A percentile compares a stretch with the other conserved stretches of the same genome.
phyloP scores from a whole-genome alignment of 441 rosid genomes.

The Syzygium syzygioides region DNA sequence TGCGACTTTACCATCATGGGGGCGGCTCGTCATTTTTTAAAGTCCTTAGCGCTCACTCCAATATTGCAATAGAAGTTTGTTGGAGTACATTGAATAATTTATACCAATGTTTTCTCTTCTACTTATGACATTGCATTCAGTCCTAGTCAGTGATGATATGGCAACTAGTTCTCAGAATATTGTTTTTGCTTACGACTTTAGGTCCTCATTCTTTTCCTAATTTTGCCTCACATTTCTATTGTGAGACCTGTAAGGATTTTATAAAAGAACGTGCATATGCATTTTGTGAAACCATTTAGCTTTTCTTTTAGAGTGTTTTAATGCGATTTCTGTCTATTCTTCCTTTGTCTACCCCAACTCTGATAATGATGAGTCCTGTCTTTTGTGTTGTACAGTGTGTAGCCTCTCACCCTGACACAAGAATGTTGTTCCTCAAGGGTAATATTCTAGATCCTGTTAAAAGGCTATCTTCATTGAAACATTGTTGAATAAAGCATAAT shows the following conservation, averaged over 20 bases:
- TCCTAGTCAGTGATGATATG: background rate
- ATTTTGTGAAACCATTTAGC: background rate
- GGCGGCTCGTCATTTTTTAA: background rate
- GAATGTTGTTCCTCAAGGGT: slow-evolving; percentile 98
- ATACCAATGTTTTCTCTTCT: background rate
- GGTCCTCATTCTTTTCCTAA: background rate
- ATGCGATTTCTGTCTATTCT: background rate
- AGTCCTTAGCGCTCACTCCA: background rate
- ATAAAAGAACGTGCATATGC: background rate
- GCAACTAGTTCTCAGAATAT: background rate
- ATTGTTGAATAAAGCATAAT: background rate
- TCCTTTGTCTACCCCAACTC: slow-evolving; percentile 4
- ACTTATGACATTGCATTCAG: background rate
- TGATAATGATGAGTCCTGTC: slow-evolving; percentile 6
- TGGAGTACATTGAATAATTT: background rate
- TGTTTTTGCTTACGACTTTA: background rate
- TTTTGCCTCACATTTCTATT: background rate
- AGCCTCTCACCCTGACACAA: slow-evolving; percentile 95
- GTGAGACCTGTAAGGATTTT: background rate
- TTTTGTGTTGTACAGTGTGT: slow-evolving; percentile 63
- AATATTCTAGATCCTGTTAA: slow-evolving; percentile 12
- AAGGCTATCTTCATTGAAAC: background rate
- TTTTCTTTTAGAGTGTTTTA: background rate
- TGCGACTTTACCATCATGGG: background rate
- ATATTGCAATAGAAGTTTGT: background rate